Evolutionary conservation across 441 rosid species (phyloP).

Genomic region (Corymbia calophylla): DNA sequence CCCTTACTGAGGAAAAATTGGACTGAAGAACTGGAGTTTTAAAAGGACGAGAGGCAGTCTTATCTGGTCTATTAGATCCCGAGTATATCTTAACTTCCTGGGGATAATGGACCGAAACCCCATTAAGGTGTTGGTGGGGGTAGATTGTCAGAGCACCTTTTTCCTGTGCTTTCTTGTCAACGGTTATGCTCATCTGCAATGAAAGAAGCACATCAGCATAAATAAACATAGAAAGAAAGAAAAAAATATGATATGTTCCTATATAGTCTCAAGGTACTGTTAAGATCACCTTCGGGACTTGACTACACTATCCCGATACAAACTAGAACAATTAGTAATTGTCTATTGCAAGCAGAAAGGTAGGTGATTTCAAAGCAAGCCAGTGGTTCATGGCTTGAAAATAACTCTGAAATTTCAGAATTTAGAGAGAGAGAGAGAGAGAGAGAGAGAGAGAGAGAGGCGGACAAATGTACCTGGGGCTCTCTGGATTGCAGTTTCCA

Average conservation of each 20-base stretch:
- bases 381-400: neutral
- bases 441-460: neutral
- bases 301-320: neutral
- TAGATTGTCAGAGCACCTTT: slow-evolving; percentile 17
- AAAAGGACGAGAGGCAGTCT: slow-evolving; percentile 22
- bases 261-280: neutral
- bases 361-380: neutral
- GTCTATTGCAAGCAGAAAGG: neutral
- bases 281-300: neutral
- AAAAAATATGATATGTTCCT: neutral
- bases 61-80: slow-evolving; percentile 33
- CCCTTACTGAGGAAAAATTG: slow-evolving; percentile 24
- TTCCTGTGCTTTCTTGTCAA: slow-evolving; percentile 25
- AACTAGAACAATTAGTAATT: neutral
- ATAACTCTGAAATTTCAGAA: neutral
- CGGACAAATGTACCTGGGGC: neutral
- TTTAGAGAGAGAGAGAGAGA: neutral
- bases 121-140: slow-evolving; percentile 28
- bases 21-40: slow-evolving; percentile 43
- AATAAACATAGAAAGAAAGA: neutral
- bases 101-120: slow-evolving; percentile 10
- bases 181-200: slow-evolving; percentile 15
- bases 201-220: slow-evolving; percentile 1
- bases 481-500: neutral
- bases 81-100: slow-evolving; percentile 48